phyloP scores from a whole-genome alignment of 345 rosid species.

The Capsella bursapastoris region DNA sequence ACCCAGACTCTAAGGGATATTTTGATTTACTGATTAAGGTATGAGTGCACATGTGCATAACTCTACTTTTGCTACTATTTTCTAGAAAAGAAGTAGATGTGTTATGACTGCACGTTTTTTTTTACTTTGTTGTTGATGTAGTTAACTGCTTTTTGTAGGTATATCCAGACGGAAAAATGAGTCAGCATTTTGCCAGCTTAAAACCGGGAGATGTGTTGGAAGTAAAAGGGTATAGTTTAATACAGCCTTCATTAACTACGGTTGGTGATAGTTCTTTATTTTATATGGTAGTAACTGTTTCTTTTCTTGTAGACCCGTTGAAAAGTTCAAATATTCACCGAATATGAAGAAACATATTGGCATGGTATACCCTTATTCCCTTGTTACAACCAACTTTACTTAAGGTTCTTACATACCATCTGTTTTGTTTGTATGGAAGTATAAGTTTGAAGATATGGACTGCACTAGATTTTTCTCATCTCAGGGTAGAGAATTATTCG shows the following conservation, averaged over 20 bases:
- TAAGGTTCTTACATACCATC: neutral
- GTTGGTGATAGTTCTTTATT: conserved; percentile 17
- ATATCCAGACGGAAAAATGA: conserved; percentile 98
- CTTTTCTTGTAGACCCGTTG: conserved; percentile 78
- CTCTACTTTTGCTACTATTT: conserved; percentile 1
- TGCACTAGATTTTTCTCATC: conserved; percentile 17
- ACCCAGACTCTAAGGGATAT: conserved; percentile 82
- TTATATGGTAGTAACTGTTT: conserved; percentile 9
- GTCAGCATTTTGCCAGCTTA: conserved; percentile 93
- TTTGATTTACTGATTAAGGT: conserved; percentile 96
- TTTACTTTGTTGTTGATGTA: conserved; percentile 13
- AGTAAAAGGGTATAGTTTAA: conserved; percentile 78
- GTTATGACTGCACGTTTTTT: conserved; percentile 15
- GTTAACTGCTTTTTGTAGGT: conserved; percentile 57
- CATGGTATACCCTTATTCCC: conserved; percentile 65
- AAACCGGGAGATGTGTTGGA: conserved; percentile 91
- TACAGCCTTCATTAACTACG: conserved; percentile 5
- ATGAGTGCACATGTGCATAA: conserved; percentile 20
- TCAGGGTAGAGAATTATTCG: neutral
- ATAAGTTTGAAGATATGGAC: conserved; percentile 18
- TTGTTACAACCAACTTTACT: conserved; percentile 14
- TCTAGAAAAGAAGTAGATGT: conserved; percentile 8
- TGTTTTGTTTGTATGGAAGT: conserved; percentile 21
- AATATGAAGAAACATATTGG: conserved; percentile 98
- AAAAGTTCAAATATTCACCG: conserved; percentile 84